Conservation (phyloP, 106 monocot genomes). For the Acorus gramineus region DNA sequence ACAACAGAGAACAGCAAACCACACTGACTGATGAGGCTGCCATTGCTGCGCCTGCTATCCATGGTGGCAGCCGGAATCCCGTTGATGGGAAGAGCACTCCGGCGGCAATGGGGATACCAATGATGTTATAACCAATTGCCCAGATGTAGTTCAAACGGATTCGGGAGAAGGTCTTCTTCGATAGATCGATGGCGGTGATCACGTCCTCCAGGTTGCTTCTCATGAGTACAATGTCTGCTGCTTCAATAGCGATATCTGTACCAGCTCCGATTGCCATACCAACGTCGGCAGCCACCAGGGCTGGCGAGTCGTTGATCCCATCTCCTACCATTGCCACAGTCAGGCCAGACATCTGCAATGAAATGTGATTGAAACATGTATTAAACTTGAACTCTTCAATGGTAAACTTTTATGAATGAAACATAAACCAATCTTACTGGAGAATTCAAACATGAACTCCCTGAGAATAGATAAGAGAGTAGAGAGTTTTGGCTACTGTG, state of each 20-base stretch:
- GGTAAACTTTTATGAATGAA: neutral
- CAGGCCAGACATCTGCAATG: constrained; percentile 56
- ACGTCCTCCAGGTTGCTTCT: constrained; percentile 92
- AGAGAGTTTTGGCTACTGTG: too few relatives aligned
- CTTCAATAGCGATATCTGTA: constrained; percentile 87
- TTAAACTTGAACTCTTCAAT: neutral
- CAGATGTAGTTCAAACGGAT: constrained; percentile 84
- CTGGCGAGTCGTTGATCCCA: constrained; percentile 90
- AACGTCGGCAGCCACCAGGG: constrained; percentile 81
- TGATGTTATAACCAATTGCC: constrained; percentile 89
- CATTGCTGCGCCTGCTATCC: constrained; percentile 90
- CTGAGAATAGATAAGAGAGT: too few relatives aligned
- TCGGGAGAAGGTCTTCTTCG: constrained; percentile 65
- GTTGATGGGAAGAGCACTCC: constrained; percentile 70
- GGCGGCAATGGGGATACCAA: constrained; percentile 88
- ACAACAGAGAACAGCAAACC: constrained; percentile 69
- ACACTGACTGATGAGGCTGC: constrained; percentile 92
- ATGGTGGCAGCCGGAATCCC: constrained; percentile 67
- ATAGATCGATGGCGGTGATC: constrained; percentile 83
- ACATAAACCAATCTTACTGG: neutral
- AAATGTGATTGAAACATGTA: too few relatives aligned
- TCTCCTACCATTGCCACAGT: constrained; percentile 96
- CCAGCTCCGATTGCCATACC: constrained; percentile 94
- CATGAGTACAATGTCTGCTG: constrained; percentile 97
- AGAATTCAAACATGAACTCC: neutral